Base-by-base conservation (phyloP, 495 filamentous ascomycete species). In the Aspergillus leporis region DNA sequence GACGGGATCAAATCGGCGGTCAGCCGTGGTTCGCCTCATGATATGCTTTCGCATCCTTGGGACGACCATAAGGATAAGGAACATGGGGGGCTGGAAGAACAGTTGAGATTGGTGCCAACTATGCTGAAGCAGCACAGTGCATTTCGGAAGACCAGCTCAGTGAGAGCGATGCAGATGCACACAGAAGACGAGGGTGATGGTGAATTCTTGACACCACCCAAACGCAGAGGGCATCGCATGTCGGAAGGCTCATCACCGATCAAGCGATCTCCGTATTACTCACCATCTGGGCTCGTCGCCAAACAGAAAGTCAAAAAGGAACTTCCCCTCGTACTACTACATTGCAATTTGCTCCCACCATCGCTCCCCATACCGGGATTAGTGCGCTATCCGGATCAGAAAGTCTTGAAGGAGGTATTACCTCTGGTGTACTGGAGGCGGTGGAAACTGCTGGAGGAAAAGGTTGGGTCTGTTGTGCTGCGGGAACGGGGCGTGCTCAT, bases 261-360 rank as follows among this genome's bases (percentile, higher is more conserved):
- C 19, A 77, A 74, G 59, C 64, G 75, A 38, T 73, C 70, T 1
- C 72, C 73, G 0, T 76, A 74, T 52, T 77, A 78, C 54, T 83
- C 80, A 3, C 79, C 81, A 10, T 78, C 78, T 19, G 76, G 56
- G 16, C 70, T 68, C 4, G 69, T 69, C 18, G 74, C 65, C 22
- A 84, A 81, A 60, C 83, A 75, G 41, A 85, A 76, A 41, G 74
- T 74, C 19, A 88, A 85, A 72, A 87, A 81, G 53, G 87, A 84
- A 62, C 83, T 80, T 53, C 93, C 93, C 2, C 84, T 98, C 8
- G 90, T 97, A 5, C 79, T 97, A 8, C 79, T 98, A 1, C 93
- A 98, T 63, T 89, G 93, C 53, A 96, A 90, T 0, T 71, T 97
- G 2, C 81, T 97, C 2, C 87, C 90, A 0, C 82, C 85, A 1